Base-by-base conservation (phyloP, 1,284 basidiomycete species). In the Cutaneotrichosporon sp. region DNA sequence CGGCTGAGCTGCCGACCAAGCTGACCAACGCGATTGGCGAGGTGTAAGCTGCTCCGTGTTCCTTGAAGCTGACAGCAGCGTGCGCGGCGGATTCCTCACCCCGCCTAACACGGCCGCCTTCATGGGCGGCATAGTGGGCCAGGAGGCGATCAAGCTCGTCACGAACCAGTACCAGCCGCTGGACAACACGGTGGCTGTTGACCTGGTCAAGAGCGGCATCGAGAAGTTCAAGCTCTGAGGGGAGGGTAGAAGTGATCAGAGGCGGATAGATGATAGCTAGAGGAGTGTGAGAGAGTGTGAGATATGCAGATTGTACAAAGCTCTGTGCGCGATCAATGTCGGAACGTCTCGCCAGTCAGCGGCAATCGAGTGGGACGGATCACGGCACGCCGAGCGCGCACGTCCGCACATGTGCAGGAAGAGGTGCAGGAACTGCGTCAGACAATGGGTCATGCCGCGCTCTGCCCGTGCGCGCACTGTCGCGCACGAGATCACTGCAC, bases 71-170 rank as follows among this genome's bases (percentile, higher is more conserved):
- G 53, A 63, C 55, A 18, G 4, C 67, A 72, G 78, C n/a, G 87
- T 83, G 5, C 88, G 95, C 18, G 85, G 92, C 1, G 92, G 91
- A 2, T 89, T 87, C 2, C 87, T 91, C 1, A 92, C 95, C 69
- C 80, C 98, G 1, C 94, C 95, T 0, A 95, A 93, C 66, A 95
- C 89, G 0, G 91, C 97, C 0, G 94, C 94, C 0, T 87, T 99
- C 72, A 81, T 98, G 2, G 97, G 97, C 16, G 97, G 95, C 0
- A 79, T 99, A 20, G 90, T 95, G 27, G 93, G 93, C n/a, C 97
- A 99, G 72, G 97, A 99, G 79, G 87, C 88, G 8, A 98, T 99
- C 85, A 99, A 99, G 84, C 84, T 98, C 79, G 89, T 97, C 70
- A 98, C 95, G 64, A 88, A 88, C 73, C 97, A 99, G 80, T 99